phyloP scores from a whole-genome alignment of 164 flowering plant genomes.

The Kingdonia uniflora region DNA sequence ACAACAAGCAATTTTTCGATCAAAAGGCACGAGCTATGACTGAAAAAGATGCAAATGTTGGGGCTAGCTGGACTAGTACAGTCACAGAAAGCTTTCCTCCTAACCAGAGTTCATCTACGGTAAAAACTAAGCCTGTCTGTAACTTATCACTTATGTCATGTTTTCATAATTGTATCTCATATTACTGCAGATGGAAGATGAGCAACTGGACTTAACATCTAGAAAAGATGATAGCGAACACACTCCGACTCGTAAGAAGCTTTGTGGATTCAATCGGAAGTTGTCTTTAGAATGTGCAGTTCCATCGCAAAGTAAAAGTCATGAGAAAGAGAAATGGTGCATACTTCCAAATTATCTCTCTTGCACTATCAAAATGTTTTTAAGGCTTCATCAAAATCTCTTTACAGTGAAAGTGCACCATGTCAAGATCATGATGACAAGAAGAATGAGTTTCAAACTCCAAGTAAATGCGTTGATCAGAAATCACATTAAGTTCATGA shows the following conservation, averaged over 20 bases:
- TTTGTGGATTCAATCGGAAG: constrained; percentile 16
- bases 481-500: constrained; percentile 8
- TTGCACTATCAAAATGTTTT: constrained; percentile 7
- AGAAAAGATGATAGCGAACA: constrained; percentile 11
- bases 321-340: constrained; percentile 9
- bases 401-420: constrained; percentile 5
- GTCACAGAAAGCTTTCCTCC: constrained; percentile 13
- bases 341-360: constrained; percentile 6
- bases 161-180: background rate
- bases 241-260: constrained; percentile 8
- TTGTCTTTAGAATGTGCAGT: constrained; percentile 22
- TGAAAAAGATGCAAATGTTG: constrained; percentile 52
- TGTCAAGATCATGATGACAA: constrained; percentile 7
- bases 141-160: constrained; percentile 13
- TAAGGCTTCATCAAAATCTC: constrained; percentile 1
- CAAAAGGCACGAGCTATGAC: constrained; percentile 76
- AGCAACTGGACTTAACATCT: constrained; percentile 11
- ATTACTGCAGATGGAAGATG: constrained; percentile 24
- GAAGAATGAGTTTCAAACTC: constrained; percentile 10
- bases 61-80: constrained; percentile 16
- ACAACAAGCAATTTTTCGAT: constrained; percentile 65
- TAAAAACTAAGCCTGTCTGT: constrained; percentile 4
- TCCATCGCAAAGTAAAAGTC: constrained; percentile 8
- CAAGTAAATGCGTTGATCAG: constrained; percentile 3
- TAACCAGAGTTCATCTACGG: too few relatives aligned